A percentile compares a stretch with the other conserved stretches of the same genome.
These are phyloP conservation scores for Phytopythium kandeliae DNA, from an alignment of 352 stramenopile species.

Conservation along the genomic window DNA sequence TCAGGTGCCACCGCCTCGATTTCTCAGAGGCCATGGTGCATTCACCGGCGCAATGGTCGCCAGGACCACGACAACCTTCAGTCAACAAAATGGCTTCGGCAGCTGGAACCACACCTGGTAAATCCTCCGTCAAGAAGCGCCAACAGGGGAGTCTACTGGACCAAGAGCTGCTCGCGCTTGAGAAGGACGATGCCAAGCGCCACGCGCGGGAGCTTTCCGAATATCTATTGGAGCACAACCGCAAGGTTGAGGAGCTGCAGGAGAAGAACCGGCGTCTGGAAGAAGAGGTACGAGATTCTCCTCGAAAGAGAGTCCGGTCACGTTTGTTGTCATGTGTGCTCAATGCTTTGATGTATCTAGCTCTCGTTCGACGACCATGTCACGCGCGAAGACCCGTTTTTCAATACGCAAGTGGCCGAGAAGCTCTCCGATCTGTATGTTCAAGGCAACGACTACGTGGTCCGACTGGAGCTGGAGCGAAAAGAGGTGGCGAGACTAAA, in stretches of 20 bases:
- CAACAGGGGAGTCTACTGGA: slow-evolving; percentile 50
- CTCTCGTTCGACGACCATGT: slow-evolving; percentile 72
- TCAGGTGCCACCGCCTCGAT: too few species aligned
- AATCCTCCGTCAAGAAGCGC: slow-evolving; percentile 24
- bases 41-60: not conserved
- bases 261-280: slow-evolving; percentile 74
- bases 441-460: slow-evolving; percentile 81
- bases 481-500: slow-evolving; percentile 70
- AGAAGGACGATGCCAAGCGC: slow-evolving; percentile 69
- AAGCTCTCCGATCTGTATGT: slow-evolving; percentile 75
- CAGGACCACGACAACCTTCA: not conserved
- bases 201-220: slow-evolving; percentile 59
- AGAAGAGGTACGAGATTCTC: slow-evolving; percentile 67
- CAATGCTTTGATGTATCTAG: too few species aligned
- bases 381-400: slow-evolving; percentile 64
- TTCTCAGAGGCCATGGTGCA: slow-evolving; percentile 4
- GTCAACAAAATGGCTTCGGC: slow-evolving; percentile 1
- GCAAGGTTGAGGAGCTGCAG: slow-evolving; percentile 72
- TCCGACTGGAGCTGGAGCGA: slow-evolving; percentile 66
- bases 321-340: too few species aligned
- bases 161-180: slow-evolving; percentile 61
- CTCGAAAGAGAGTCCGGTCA: too few species aligned
- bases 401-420: slow-evolving; percentile 64
- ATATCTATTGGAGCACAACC: slow-evolving; percentile 63
- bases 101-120: not conserved